Conservation (phyloP, 176 grass and related monocot species). For the Bromus sterilis region DNA sequence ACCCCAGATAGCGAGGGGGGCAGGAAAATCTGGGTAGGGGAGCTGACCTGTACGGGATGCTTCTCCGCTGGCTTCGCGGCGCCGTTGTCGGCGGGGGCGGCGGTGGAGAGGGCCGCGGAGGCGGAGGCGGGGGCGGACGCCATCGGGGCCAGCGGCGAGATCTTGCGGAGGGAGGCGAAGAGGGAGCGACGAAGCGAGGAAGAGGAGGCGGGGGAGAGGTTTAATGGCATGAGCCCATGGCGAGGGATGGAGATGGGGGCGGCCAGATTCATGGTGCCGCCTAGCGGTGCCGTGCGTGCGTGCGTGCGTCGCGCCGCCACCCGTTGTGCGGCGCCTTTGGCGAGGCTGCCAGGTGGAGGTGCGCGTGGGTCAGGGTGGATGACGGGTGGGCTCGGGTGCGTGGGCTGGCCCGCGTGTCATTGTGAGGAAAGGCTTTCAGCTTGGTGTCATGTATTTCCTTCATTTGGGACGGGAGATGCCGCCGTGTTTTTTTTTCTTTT, state of each 20-base stretch:
- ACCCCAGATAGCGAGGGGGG: not conserved
- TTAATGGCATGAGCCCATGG: constrained; percentile 46
- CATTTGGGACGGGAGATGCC: not conserved
- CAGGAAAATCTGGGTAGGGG: not conserved
- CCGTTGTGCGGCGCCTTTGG: not conserved
- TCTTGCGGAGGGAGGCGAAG: constrained; percentile 21
- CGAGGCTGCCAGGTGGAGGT: not conserved
- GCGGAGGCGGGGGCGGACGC: constrained; percentile 17
- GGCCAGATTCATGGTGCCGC: constrained; percentile 40
- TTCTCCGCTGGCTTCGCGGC: constrained; percentile 15
- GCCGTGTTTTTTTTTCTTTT: too few species aligned
- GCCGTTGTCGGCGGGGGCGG: constrained; percentile 15
- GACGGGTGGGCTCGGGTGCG: not conserved
- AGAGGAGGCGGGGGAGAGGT: not conserved
- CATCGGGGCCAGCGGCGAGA: not conserved
- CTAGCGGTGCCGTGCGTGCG: not conserved
- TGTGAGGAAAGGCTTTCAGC: accelerated
- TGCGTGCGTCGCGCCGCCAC: constrained; percentile 8
- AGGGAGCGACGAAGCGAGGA: constrained; percentile 33
- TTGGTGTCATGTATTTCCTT: not conserved
- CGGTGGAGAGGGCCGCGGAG: constrained; percentile 15
- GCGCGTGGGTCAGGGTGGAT: not conserved
- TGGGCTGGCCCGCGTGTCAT: not conserved
- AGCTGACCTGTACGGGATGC: constrained; percentile 43
- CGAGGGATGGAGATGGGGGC: not conserved